Conservation (phyloP, 805 yeast genomes). For the Pichia nakasei region DNA sequence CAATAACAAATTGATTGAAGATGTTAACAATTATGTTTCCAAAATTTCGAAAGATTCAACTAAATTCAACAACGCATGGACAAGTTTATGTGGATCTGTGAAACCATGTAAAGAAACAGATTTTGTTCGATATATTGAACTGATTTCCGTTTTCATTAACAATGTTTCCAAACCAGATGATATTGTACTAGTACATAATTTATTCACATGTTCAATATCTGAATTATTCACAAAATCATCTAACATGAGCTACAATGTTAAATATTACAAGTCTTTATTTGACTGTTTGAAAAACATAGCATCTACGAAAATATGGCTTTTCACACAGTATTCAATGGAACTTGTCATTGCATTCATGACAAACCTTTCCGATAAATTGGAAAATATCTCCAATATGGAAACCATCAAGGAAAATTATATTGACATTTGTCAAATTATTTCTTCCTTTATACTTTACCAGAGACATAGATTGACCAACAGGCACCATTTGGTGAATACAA, state of each 20-base stretch:
- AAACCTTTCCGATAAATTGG: slow-evolving; percentile 7
- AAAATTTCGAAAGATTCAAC: background rate
- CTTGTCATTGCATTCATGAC: slow-evolving; percentile 23
- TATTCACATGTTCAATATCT: slow-evolving; percentile 6
- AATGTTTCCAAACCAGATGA: slow-evolving; percentile 2
- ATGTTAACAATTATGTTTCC: slow-evolving; percentile 2
- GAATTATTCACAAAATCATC: background rate
- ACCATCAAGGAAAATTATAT: slow-evolving; percentile 20
- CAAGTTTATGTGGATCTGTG: slow-evolving; percentile 4
- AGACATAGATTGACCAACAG: slow-evolving; percentile 64
- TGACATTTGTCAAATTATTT: slow-evolving; percentile 39
- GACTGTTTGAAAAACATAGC: slow-evolving; percentile 33
- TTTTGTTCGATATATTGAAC: slow-evolving; percentile 1
- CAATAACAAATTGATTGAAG: background rate
- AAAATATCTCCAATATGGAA: background rate
- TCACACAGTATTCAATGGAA: slow-evolving; percentile 63
- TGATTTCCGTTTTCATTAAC: slow-evolving; percentile 1
- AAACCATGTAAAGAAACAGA: background rate
- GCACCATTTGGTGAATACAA: slow-evolving; percentile 52
- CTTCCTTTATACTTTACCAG: slow-evolving; percentile 57
- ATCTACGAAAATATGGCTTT: slow-evolving; percentile 44
- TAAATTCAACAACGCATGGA: slow-evolving; percentile 2
- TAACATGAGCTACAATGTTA: background rate
- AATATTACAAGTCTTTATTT: slow-evolving; percentile 12
- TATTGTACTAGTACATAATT: background rate